Base-by-base conservation (phyloP, 2,329 filamentous ascomycete genomes). In the Ciborinia camelliae region DNA sequence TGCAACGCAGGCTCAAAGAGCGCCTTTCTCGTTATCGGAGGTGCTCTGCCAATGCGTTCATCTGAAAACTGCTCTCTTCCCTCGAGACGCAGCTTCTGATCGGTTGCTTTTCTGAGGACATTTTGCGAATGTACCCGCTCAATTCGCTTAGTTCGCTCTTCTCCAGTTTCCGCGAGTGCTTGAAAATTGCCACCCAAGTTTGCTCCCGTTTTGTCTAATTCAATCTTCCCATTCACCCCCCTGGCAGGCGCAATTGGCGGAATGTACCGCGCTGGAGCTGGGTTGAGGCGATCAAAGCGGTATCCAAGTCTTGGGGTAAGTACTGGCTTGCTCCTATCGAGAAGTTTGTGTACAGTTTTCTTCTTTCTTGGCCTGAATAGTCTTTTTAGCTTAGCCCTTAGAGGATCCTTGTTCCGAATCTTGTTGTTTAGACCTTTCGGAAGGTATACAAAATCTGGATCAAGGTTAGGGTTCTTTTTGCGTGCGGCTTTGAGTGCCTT, bases 401-500 rank as follows among this genome's bases (percentile, higher is more conserved):
- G 20, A 2, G 54, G 62, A 43, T 60, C 62, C 3, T 10, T 59
- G 4, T 60, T 18, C 28, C n/a, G n/a, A 8, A 52, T 51, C 15
- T 60, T 60, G 18, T 60, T 64, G 43, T 64, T 64, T 3, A 64
- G 14, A 3, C 54, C 62, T 23, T 32, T 41, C 15, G 45, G 62
- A 3, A 52, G 39, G 47, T 45, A 60, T 8, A 30, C 18, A 32
- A 64, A 51, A 2, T 43, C 18, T 1, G 35, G 35, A 20, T 60
- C 60, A 15, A 30, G 35, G 8, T 43, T 62, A 3, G 23, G 26
- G 18, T 62, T 62, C 32, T 54, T 23, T 18, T 47, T 59, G 28
- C 55, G 41, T 9, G 55, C 55, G 9, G n/a, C 30, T 47, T 14
- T 59, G n/a, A 59, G 15, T 23, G 55, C 55, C 8, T 47, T 47